These are phyloP conservation scores for Pharus latifolius DNA, from an alignment of 176 grass and related monocot genomes.

Conservation along the genomic window DNA sequence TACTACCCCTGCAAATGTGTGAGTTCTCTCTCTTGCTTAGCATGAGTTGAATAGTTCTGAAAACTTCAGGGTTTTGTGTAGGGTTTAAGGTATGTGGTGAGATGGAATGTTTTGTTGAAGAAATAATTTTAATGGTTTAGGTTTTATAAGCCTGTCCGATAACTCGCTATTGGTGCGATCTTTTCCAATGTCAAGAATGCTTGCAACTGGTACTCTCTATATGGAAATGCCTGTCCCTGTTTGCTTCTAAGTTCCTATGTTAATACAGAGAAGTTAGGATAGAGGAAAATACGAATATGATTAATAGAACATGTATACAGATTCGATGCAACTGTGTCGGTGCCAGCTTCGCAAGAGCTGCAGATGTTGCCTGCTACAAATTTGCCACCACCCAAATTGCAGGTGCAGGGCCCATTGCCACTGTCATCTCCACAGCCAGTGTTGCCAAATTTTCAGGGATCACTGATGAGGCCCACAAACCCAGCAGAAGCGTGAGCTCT, in stretches of 20 bases:
- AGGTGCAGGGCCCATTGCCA: too few species aligned
- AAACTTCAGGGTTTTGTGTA: not conserved
- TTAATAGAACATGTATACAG: not conserved
- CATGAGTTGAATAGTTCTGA: not conserved
- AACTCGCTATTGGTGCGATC: not conserved
- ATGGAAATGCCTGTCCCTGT: not conserved
- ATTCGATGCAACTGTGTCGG: too few species aligned
- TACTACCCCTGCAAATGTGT: not conserved
- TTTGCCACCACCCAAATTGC: too few species aligned
- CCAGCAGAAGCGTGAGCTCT: not conserved
- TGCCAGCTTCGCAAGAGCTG: too few species aligned
- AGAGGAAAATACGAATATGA: not conserved
- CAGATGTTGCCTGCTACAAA: too few species aligned
- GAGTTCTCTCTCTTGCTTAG: not conserved
- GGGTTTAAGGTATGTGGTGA: not conserved
- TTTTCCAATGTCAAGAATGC: not conserved
- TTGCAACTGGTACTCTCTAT: not conserved
- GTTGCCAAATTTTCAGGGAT: not conserved
- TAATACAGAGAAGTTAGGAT: not conserved
- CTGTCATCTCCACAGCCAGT: not conserved
- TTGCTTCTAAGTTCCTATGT: not conserved
- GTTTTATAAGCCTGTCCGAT: not conserved
- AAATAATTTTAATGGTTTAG: not conserved
- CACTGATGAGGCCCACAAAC: not conserved
- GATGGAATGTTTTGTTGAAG: not conserved